Evolutionary conservation across 2,329 filamentous ascomycete genomes (phyloP).

Genomic region (Colletotrichum sp.): DNA sequence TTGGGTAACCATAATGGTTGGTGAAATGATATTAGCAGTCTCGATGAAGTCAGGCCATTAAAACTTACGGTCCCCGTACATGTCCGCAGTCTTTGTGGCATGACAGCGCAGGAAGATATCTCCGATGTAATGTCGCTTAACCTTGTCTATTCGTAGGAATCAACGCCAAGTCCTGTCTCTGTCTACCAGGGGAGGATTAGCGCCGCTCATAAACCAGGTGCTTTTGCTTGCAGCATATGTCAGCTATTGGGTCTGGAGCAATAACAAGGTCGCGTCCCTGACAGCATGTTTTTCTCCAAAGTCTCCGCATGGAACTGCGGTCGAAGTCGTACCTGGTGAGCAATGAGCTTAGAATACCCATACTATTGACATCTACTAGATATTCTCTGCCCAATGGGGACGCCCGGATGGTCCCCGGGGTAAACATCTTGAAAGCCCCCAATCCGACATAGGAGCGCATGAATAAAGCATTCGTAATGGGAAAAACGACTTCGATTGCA

Average conservation of each 20-base stretch:
- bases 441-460: background rate
- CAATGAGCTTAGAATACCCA: background rate
- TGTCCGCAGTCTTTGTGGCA: background rate
- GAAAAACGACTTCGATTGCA: background rate
- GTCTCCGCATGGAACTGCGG: background rate
- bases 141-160: background rate
- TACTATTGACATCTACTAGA: background rate
- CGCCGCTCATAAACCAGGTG: background rate
- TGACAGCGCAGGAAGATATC: background rate
- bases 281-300: background rate
- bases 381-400: background rate
- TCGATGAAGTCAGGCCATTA: background rate
- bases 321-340: background rate
- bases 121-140: background rate
- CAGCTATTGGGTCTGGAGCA: background rate
- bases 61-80: background rate
- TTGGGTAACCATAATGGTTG: rapidly evolving
- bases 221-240: no score
- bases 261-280: background rate
- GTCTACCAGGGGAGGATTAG: background rate
- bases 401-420: background rate
- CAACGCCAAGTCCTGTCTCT: background rate
- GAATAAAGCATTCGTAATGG: background rate
- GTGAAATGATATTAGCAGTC: rapidly evolving
- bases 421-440: background rate